phyloP scores from a whole-genome alignment of 2,329 filamentous ascomycete species.

The Endothia cerciana region DNA sequence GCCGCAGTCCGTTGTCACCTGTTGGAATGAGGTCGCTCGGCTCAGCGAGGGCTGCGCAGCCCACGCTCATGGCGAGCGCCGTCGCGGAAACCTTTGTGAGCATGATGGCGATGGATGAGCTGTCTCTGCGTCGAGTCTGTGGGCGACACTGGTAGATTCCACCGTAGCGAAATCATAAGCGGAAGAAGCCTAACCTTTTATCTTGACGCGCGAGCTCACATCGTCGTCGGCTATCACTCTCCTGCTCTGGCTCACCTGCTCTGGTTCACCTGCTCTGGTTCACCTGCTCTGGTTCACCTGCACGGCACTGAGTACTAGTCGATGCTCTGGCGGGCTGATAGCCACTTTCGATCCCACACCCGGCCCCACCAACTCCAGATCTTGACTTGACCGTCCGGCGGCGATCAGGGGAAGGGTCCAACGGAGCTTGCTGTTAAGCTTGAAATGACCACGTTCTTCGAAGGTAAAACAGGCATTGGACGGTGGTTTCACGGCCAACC shows the following conservation, averaged over 20 bases:
- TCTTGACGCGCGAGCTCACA: background rate
- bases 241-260: no score
- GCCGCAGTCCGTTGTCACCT: constrained; percentile 12
- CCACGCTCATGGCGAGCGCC: constrained; percentile 8
- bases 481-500: background rate
- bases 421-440: background rate
- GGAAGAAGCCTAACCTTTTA: background rate
- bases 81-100: constrained; percentile 6
- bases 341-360: background rate
- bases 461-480: background rate
- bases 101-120: constrained; percentile 4
- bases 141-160: background rate
- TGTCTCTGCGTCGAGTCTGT: background rate
- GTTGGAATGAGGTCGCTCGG: constrained; percentile 2
- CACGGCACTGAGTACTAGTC: background rate
- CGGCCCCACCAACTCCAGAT: background rate
- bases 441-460: background rate
- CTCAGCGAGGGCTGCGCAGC: constrained; percentile 13
- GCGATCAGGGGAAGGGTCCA: background rate
- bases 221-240: background rate
- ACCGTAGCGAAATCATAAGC: background rate
- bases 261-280: no score
- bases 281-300: no score
- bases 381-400: background rate
- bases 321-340: constrained; percentile 1